Evolutionary conservation across 352 stramenopile species (phyloP).

Genomic region (Labyrinthula sp.): DNA sequence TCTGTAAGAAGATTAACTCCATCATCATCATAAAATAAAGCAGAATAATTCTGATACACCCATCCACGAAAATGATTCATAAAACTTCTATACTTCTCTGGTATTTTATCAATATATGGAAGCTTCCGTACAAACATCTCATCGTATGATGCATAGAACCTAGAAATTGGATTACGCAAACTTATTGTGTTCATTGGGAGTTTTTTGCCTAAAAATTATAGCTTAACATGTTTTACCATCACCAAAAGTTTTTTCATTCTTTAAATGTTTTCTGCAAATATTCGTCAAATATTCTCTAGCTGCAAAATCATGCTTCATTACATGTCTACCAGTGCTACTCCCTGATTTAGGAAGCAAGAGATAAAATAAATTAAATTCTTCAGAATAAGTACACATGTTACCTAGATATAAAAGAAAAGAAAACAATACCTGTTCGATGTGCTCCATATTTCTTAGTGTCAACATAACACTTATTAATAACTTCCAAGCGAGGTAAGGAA

Average conservation of each 20-base stretch:
- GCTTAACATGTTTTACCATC: too few relatives aligned
- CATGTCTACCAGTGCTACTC: conserved; percentile 2
- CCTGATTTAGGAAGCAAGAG: conserved; percentile 5
- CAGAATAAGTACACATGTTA: too few relatives aligned
- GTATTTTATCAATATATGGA: not conserved
- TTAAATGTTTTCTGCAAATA: conserved; percentile 1
- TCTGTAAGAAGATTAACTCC: conserved; percentile 1
- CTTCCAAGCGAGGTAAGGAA: not conserved
- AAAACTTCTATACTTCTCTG: conserved; percentile 1
- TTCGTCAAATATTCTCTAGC: too few relatives aligned
- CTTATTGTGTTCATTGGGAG: not conserved
- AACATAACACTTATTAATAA: not conserved
- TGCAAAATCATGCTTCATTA: conserved; percentile 10
- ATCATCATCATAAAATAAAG: conserved; percentile 2
- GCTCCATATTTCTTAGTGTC: too few relatives aligned
- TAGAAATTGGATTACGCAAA: conserved; percentile 1
- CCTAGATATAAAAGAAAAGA: too few relatives aligned
- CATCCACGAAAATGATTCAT: conserved; percentile 1
- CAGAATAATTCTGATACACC: not conserved
- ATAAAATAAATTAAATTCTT: conserved; percentile 3
- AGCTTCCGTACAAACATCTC: conserved; percentile 1
- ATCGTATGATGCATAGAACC: conserved; percentile 4
- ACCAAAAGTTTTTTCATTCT: too few relatives aligned
- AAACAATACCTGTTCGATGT: too few relatives aligned
- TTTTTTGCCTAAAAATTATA: too few relatives aligned